These are phyloP conservation scores for Tinospora cordifolia DNA, from an alignment of 164 flowering plant genomes.

Conservation along the genomic window DNA sequence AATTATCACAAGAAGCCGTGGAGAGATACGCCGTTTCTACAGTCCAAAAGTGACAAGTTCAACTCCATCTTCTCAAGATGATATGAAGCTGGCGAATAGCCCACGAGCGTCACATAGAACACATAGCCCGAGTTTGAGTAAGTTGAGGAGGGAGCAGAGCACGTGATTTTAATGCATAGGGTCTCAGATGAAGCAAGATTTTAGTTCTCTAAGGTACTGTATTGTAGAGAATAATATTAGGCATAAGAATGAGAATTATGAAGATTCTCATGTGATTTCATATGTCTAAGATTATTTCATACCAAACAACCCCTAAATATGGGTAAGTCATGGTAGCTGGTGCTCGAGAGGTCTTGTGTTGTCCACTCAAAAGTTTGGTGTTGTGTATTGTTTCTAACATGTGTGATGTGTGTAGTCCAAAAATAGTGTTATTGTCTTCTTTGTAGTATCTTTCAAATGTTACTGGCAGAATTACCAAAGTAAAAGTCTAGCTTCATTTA, in stretches of 20 bases:
- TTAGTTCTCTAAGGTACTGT: constrained; percentile 59
- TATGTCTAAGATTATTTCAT: too few relatives aligned
- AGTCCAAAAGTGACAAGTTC: constrained; percentile 80
- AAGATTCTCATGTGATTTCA: too few relatives aligned
- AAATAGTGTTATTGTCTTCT: background rate
- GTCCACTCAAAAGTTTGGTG: constrained; percentile 15
- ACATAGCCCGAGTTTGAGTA: constrained; percentile 44
- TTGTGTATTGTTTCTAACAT: constrained; percentile 17
- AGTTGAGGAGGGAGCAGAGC: constrained; percentile 33
- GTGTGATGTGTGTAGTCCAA: background rate
- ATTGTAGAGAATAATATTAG: too few relatives aligned
- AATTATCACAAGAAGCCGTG: constrained; percentile 79
- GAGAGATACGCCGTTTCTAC: constrained; percentile 61
- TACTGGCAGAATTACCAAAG: background rate
- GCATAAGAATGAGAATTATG: too few relatives aligned
- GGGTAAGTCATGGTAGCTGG: constrained; percentile 18
- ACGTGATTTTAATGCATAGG: constrained; percentile 25
- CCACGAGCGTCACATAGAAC: constrained; percentile 36
- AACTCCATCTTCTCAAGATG: constrained; percentile 38
- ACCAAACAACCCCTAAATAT: constrained; percentile 4
- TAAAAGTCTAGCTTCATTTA: too few relatives aligned
- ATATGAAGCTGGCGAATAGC: constrained; percentile 36
- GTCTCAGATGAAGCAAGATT: constrained; percentile 31
- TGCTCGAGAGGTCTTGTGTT: constrained; percentile 43
- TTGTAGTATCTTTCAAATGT: background rate